Evolutionary conservation across 495 filamentous ascomycete genomes (phyloP), one percentile per base, ranked within the genome.

Genomic region (Aspergillus wentii): DNA sequence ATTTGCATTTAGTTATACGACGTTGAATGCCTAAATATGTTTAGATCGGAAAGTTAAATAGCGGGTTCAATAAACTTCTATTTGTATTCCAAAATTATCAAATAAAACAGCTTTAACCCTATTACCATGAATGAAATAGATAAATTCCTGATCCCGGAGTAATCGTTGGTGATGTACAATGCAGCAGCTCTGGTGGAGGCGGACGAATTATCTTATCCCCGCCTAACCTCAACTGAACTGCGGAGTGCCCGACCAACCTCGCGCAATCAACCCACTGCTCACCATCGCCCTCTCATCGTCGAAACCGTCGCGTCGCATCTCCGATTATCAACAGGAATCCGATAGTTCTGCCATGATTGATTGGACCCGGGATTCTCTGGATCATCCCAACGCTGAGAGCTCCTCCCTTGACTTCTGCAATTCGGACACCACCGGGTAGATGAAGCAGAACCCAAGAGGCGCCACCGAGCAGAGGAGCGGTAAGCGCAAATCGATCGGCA

Each of bases 401-500:
- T 29, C 33, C 20, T 39, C 41, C 33, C 34, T 40, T 43, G 31
- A 23, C 26, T 35, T 39, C 49, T 35, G 42, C 43, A 20, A 32
- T 41, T 52, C 50, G 57, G 58, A 57, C 49, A 46, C 45, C 60
- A 61, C 57, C 62, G 62, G 62, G 62, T 71, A 63, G 62, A 71
- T 71, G 68, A 65, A 62, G 61, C 61, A 62, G 51, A 59, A 57
- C 40, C 50, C 62, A 40, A 64, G 52, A 52, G 57, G 51, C 56
- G 54, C 63, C 48, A 58, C 56, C 57, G 66, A 68, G 46, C 61
- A 64, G 52, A 57, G 59, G 56, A 68, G 62, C 62, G 64, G 66
- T 58, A 71, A 71, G 59, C 65, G 65, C 55, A 67, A 67, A 50
- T 61, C 58, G 39, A 60, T 48, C 51, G 63, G 59, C 49, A 74